Base-by-base conservation (phyloP, 805 yeast species). In the Barnettozyma salicaria region DNA sequence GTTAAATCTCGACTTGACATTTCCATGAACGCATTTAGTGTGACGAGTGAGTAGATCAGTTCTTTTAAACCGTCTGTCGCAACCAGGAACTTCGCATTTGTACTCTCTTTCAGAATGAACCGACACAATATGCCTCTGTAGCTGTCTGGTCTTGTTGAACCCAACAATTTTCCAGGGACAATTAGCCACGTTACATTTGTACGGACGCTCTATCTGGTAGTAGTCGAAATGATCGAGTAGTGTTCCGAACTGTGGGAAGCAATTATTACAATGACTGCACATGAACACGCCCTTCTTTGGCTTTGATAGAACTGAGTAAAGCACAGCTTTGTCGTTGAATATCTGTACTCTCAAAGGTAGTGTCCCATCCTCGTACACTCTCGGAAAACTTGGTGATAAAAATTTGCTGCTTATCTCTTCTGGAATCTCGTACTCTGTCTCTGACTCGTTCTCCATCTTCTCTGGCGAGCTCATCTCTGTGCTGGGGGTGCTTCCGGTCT, bases 71-170 rank as follows among this genome's bases (percentile, higher is more conserved):
- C 58, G 54, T 29, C 95, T 73, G 16, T 70, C 72, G 59, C 98
- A 90, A 4, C 74, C 81, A 8, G 68, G 56, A 90, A 96, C 88
- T 23, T 61, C 51, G 55, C 98, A 90, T 18, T 57, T 58, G 52
- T 85, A 85, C 14, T 62, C 61, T 55, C 52, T 58, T 47, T 44
- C 43, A 36, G 48, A 50, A 31, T 54, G 59, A 7, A 54, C 52
- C 0, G 55, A 47, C 12, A 33, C 31, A 4, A 44, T 36, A 41
- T 64, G 70, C 5, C 70, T 50, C 22, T 49, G 48, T 37, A 64
- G 47, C 46, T 64, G 69, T 39, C 62, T 50, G 14, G 53, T 45
- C 40, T 55, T 59, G 33, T 52, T 49, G 42, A 64, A 66, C 2
- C 72, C 72, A 19, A 67, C 60, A 11, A 59, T 44, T 20, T 56